These are phyloP conservation scores for Teratosphaeria gauchensis DNA, from an alignment of 2,329 filamentous ascomycete genomes.

Conservation along the genomic window DNA sequence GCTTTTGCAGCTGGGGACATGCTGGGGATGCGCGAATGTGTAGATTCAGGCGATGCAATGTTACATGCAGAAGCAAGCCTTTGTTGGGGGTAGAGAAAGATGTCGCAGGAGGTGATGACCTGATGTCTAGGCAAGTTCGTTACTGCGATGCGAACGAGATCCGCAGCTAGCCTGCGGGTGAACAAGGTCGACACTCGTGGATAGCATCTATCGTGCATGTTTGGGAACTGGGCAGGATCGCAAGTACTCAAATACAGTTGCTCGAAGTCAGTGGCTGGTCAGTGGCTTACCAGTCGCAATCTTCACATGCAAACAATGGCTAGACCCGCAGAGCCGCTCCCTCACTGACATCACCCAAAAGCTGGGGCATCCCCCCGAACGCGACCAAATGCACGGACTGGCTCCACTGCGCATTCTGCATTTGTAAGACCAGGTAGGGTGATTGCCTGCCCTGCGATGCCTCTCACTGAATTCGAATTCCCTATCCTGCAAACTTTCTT, in stretches of 20 bases:
- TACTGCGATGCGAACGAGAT: no score
- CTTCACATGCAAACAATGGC: background rate
- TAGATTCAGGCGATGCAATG: background rate
- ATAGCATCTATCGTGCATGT: no score
- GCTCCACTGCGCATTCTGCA: background rate
- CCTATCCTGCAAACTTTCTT: conserved; percentile 32
- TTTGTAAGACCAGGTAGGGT: background rate
- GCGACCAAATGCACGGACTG: background rate
- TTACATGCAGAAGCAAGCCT: no score
- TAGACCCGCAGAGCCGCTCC: background rate
- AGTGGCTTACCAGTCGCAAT: background rate
- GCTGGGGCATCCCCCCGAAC: background rate
- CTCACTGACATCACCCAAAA: background rate
- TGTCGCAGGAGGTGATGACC: no score
- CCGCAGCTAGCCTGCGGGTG: no score
- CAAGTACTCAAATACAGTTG: no score
- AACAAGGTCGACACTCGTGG: no score
- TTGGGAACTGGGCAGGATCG: no score
- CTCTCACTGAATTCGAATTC: conserved; percentile 24
- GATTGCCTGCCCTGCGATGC: conserved; percentile 17
- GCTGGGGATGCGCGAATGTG: no score
- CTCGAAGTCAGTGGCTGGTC: background rate
- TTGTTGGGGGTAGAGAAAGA: no score
- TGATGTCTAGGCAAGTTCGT: no score
- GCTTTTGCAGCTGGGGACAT: background rate